Evolutionary conservation across 2,329 filamentous ascomycete genomes (phyloP).

Genomic region (Neonectria magnoliae): DNA sequence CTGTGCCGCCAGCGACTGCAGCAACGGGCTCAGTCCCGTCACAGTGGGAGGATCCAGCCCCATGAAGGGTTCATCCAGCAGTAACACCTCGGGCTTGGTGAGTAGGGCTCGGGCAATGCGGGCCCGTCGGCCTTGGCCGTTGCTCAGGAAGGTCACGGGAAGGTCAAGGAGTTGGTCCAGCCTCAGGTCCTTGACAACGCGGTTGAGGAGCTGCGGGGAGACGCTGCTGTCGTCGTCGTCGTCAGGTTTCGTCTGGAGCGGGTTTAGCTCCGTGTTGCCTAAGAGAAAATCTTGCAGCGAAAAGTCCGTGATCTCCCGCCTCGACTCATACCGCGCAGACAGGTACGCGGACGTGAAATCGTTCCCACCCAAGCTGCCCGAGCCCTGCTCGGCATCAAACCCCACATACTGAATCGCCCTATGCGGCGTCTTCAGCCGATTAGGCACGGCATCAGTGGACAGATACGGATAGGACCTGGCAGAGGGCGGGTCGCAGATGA

Average conservation of each 20-base stretch:
- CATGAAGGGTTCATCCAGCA: slow-evolving; percentile 96
- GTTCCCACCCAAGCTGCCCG: slow-evolving; percentile 61
- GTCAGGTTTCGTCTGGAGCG: slow-evolving; percentile 56
- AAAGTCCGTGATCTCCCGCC: slow-evolving; percentile 88
- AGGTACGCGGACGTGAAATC: slow-evolving; percentile 80
- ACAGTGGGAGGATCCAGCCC: slow-evolving; percentile 89
- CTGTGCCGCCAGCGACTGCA: slow-evolving; percentile 73
- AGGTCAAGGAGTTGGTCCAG: slow-evolving; percentile 77
- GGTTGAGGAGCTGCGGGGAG: slow-evolving; percentile 62
- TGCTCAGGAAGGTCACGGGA: slow-evolving; percentile 89
- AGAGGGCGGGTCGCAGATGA: slow-evolving; percentile 78
- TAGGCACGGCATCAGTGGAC: slow-evolving; percentile 67
- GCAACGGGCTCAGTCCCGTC: slow-evolving; percentile 73
- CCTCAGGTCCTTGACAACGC: slow-evolving; percentile 75
- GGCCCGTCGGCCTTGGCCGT: slow-evolving; percentile 88
- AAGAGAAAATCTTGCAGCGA: slow-evolving; percentile 82
- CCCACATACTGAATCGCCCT: slow-evolving; percentile 89
- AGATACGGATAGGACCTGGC: slow-evolving; percentile 85
- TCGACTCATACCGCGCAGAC: slow-evolving; percentile 89
- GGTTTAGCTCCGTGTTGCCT: slow-evolving; percentile 86
- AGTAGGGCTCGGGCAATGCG: slow-evolving; percentile 89
- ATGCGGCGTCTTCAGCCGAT: slow-evolving; percentile 65
- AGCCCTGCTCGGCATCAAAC: slow-evolving; percentile 78
- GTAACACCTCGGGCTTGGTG: slow-evolving; percentile 78
- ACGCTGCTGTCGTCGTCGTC: slow-evolving; percentile 59